A percentile compares a stretch with the other conserved stretches of the same genome.
phyloP scores from a whole-genome alignment of 257 asterid species.

The Avicennia marina region DNA sequence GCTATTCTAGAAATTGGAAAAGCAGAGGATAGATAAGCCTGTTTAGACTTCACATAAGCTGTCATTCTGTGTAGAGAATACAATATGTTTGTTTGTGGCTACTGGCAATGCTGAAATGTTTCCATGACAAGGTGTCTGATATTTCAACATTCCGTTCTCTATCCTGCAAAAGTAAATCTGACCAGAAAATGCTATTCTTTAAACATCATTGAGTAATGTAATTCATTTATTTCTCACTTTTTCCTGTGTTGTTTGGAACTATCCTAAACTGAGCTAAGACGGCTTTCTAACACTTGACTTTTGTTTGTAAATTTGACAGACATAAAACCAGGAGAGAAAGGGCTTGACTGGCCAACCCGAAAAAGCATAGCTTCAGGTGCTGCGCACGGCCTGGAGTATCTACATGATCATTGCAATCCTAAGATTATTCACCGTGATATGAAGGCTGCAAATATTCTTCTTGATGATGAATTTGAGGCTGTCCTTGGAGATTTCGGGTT shows the following conservation, averaged over 20 bases:
- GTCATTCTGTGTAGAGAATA: no score
- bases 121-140: no score
- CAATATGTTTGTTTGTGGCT: no score
- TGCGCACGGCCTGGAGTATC: constrained; percentile 88
- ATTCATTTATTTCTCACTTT: not conserved
- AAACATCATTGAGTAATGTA: no score
- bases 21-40: no score
- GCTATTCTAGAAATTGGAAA: no score
- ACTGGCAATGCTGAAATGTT: no score
- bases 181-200: no score
- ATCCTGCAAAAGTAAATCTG: no score
- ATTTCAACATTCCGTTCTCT: no score
- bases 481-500: constrained; percentile 92
- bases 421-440: constrained; percentile 86
- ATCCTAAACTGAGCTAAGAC: no score
- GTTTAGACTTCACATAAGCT: no score
- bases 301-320: constrained; percentile 36
- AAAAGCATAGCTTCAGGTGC: constrained; percentile 82
- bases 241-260: not conserved
- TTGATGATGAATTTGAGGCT: constrained; percentile 66
- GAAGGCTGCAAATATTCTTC: constrained; percentile 92
- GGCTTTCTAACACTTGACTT: not conserved
- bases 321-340: constrained; percentile 70
- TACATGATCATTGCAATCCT: constrained; percentile 86
- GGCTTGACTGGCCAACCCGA: constrained; percentile 71